Conservation (phyloP, 1,284 basidiomycete genomes). For the Cystobasidium sp. region DNA sequence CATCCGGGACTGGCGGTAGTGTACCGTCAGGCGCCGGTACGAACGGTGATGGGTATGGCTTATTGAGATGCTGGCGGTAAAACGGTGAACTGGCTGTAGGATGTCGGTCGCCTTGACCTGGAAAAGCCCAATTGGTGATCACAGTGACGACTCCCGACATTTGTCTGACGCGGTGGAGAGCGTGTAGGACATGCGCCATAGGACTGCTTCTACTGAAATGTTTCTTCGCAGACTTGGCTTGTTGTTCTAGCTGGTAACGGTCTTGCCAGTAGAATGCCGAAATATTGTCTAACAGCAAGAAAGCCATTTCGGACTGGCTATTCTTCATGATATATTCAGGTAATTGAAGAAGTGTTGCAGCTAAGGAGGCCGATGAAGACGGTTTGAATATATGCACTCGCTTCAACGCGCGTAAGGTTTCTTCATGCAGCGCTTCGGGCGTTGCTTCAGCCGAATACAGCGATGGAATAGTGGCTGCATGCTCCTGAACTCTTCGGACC, state of each 20-base stretch:
- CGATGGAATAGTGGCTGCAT: slow-evolving; percentile 41
- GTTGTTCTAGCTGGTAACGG: slow-evolving; percentile 67
- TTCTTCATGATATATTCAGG: slow-evolving; percentile 60
- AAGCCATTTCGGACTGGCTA: slow-evolving; percentile 57
- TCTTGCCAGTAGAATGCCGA: slow-evolving; percentile 77
- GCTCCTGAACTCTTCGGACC: slow-evolving; percentile 34
- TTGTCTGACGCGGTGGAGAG: slow-evolving; percentile 63
- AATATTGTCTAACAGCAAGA: slow-evolving; percentile 67
- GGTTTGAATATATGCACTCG: slow-evolving; percentile 71
- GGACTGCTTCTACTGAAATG: slow-evolving; percentile 54
- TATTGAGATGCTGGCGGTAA: slow-evolving; percentile 60
- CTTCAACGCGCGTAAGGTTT: slow-evolving; percentile 61
- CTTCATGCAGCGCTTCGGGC: slow-evolving; percentile 45
- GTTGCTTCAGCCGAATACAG: slow-evolving; percentile 37
- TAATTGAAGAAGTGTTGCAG: slow-evolving; percentile 67
- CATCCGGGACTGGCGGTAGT: slow-evolving; percentile 8
- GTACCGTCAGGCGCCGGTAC: slow-evolving; percentile 1
- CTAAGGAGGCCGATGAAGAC: slow-evolving; percentile 68
- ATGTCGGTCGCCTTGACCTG: slow-evolving; percentile 56
- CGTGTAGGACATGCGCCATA: slow-evolving; percentile 61
- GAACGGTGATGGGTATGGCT: slow-evolving; percentile 44
- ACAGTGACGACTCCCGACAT: slow-evolving; percentile 64
- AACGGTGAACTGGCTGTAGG: slow-evolving; percentile 63
- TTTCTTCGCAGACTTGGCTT: slow-evolving; percentile 46
- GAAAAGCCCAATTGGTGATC: slow-evolving; percentile 67